Evolutionary conservation across 2,329 filamentous ascomycete genomes (phyloP).

Genomic region (Botryosphaeria agaves): DNA sequence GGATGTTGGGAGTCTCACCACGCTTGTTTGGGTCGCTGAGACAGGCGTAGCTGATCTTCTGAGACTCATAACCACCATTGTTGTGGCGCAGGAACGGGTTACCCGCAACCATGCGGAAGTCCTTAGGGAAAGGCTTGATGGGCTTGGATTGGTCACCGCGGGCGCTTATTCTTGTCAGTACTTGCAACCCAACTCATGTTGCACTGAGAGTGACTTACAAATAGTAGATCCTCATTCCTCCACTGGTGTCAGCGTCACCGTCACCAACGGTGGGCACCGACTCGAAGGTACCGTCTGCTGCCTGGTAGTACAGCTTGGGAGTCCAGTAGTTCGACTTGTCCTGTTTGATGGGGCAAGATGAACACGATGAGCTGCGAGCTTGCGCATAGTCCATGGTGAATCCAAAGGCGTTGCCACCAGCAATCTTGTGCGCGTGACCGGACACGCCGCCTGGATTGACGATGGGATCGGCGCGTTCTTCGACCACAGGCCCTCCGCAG

Average conservation of each 20-base stretch:
- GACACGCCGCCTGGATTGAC: constrained; percentile 41
- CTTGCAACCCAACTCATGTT: too few species aligned
- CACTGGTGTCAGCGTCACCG: constrained; percentile 17
- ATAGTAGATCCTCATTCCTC: constrained; percentile 64
- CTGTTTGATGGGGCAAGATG: constrained; percentile 48
- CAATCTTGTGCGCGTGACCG: constrained; percentile 51
- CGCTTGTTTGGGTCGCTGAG: constrained; percentile 28
- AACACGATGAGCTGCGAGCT: constrained; percentile 46
- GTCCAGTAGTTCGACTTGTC: constrained; percentile 68
- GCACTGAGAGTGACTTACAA: too few species aligned
- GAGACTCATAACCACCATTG: constrained; percentile 35
- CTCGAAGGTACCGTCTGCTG: constrained; percentile 44
- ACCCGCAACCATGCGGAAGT: constrained; percentile 55
- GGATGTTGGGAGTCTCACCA: constrained; percentile 42
- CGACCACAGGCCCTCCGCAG: constrained; percentile 42
- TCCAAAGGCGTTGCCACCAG: constrained; percentile 53
- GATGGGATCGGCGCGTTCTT: constrained; percentile 50
- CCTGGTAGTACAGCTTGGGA: constrained; percentile 51
- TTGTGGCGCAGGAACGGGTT: constrained; percentile 40
- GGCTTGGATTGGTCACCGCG: constrained; percentile 19
- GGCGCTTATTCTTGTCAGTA: constrained; percentile 8
- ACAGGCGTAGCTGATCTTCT: constrained; percentile 41
- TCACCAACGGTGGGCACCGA: constrained; percentile 41
- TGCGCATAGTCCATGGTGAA: constrained; percentile 42
- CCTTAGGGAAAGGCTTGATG: constrained; percentile 52